Evolutionary conservation across 1,139 yeast genomes (phyloP), one percentile per base, ranked within the genome.

Genomic region (Sugiyamaella sp.): DNA sequence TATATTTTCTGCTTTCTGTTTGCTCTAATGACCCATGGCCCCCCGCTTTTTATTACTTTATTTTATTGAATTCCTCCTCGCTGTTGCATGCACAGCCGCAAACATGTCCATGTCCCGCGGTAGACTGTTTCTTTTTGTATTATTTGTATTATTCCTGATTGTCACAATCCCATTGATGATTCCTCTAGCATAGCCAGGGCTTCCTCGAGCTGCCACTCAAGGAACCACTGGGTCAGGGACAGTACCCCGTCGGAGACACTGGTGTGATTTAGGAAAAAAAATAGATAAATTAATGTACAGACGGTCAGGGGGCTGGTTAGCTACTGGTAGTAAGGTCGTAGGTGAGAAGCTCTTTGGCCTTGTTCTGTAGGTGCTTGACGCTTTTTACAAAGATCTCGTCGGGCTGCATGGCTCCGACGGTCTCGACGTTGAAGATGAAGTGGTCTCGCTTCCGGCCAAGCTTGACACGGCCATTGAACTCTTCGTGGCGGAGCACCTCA

Each of bases 401-500:
- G 20, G 99, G 97, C 27, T 89, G 79, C 96, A 93, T 91, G 48
- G 97, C 97, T 39, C 99, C 98, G 2, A 96, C 85, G 55, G 95
- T 85, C 73, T 93, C 99, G 53, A 93, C 89, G 67, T 89, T 89
- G 77, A 89, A 93, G 52, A 93, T 88, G 70, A 93, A 93, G 67
- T 93, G 96, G 70, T 88, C 96, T 71, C 97, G 84, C 65, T 79
- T 80, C 73, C 99, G 83, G 40, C 98, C 99, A 56, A 93, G 79
- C 71, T 86, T 86, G 55, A 93, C 98, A 67, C 89, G 88, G 47
- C 86, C 95, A 51, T 85, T 78, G 65, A 93, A 93, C 69, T 93
- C 97, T 51, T 84, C 86, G 70, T 93, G 97, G 72, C 99, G 84
- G 64, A 93, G 79, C 10, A 91, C 97, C 72, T 93, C 99, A 73